phyloP scores from a whole-genome alignment of 169 alveolate genomes.

The Cryptosporidium sp. region DNA sequence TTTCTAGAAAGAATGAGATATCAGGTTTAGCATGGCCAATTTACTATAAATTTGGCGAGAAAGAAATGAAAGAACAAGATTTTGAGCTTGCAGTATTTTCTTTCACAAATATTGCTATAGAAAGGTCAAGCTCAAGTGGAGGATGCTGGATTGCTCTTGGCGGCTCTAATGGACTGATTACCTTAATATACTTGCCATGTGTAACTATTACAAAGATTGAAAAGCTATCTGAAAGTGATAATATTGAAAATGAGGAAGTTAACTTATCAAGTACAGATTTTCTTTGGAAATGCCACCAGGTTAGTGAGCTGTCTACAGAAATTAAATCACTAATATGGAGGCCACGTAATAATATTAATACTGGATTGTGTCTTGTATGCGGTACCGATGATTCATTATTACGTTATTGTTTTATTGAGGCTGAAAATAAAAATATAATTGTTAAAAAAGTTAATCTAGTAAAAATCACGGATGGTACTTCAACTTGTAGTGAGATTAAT shows the following conservation, averaged over 20 bases:
- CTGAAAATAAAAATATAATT: slow-evolving; percentile 19
- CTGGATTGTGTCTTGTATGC: slow-evolving; percentile 65
- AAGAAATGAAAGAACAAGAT: slow-evolving; percentile 19
- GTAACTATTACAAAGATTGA: slow-evolving; percentile 28
- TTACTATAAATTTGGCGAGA: slow-evolving; percentile 36
- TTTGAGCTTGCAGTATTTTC: slow-evolving; percentile 56
- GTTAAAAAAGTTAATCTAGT: slow-evolving; percentile 42
- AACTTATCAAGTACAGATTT: slow-evolving; percentile 24
- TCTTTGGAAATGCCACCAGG: slow-evolving; percentile 61
- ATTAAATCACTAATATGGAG: slow-evolving; percentile 60
- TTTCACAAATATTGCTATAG: slow-evolving; percentile 62
- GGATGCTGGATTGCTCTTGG: slow-evolving; percentile 75
- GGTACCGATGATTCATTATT: slow-evolving; percentile 60
- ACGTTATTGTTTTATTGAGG: slow-evolving; percentile 69
- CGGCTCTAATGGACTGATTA: slow-evolving; percentile 33
- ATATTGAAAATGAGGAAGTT: slow-evolving; percentile 38
- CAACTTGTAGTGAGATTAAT: slow-evolving; percentile 48
- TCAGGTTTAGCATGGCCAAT: slow-evolving; percentile 73
- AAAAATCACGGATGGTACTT: slow-evolving; percentile 65
- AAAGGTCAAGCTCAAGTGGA: slow-evolving; percentile 64
- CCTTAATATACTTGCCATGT: slow-evolving; percentile 35
- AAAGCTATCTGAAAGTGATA: background rate
- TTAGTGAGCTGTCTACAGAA: slow-evolving; percentile 61
- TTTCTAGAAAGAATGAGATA: slow-evolving; percentile 39
- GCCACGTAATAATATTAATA: slow-evolving; percentile 14